Conservation (phyloP, 2,329 filamentous ascomycete species). For the Talaromyces sp. region DNA sequence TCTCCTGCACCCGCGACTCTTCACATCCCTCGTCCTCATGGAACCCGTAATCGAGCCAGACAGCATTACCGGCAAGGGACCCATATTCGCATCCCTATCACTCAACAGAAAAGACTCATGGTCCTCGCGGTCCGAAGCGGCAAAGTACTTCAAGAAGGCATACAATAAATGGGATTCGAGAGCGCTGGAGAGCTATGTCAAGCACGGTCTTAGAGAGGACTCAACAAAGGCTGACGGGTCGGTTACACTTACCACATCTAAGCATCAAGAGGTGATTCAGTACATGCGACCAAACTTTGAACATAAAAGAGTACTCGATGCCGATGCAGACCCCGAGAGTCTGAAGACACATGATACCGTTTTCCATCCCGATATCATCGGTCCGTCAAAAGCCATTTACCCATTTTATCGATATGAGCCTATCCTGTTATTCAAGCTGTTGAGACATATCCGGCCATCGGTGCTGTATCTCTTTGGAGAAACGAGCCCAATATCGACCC, state of each 20-base stretch:
- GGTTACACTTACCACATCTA: slow-evolving; percentile 5
- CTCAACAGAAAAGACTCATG: background rate
- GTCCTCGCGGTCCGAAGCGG: background rate
- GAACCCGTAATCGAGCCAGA: background rate
- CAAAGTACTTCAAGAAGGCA: background rate
- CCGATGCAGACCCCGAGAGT: background rate
- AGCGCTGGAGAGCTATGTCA: background rate
- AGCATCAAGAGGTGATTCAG: background rate
- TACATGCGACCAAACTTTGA: background rate
- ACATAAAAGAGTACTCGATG: background rate
- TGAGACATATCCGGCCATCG: background rate
- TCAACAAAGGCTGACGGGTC: slow-evolving; percentile 48
- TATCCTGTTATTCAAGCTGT: background rate
- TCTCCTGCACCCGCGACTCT: background rate
- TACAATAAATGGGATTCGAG: background rate
- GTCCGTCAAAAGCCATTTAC: background rate
- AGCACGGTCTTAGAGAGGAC: background rate
- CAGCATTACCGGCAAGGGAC: background rate
- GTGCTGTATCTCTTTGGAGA: slow-evolving; percentile 1
- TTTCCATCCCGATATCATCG: background rate
- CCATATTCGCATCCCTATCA: background rate
- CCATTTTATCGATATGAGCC: background rate
- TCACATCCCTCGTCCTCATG: background rate
- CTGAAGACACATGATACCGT: background rate
- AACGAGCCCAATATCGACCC: background rate